These are phyloP conservation scores for Fusarium hostae DNA, from an alignment of 2,329 filamentous ascomycete genomes.

Conservation along the genomic window DNA sequence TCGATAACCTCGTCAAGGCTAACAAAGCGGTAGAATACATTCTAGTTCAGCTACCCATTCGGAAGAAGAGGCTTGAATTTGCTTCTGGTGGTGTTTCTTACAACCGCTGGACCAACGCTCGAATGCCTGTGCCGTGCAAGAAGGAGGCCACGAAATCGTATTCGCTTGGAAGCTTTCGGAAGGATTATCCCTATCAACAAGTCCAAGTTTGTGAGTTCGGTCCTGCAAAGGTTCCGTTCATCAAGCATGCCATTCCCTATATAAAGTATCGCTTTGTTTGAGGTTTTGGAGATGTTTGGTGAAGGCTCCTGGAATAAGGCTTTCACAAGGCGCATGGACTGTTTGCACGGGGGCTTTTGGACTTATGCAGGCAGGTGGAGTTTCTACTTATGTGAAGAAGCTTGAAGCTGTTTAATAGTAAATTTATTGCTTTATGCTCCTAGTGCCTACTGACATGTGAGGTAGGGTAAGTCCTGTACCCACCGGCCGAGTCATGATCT, in stretches of 20 bases:
- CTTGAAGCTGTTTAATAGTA: rapidly evolving
- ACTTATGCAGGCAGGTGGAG: too few species aligned
- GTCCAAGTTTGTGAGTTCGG: slow-evolving; percentile 17
- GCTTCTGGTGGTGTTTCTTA: background rate
- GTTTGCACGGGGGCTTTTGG: rapidly evolving
- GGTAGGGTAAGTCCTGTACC: rapidly evolving
- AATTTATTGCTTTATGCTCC: rapidly evolving
- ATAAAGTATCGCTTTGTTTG: background rate
- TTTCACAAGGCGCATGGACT: background rate
- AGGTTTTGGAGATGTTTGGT: rapidly evolving
- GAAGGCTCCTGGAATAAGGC: rapidly evolving
- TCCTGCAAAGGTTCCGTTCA: slow-evolving; percentile 5
- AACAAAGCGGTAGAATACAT: slow-evolving; percentile 13
- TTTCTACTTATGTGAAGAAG: rapidly evolving
- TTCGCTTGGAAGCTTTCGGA: background rate
- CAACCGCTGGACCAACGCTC: slow-evolving; percentile 11
- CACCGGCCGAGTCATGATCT: background rate
- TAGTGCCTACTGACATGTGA: rapidly evolving
- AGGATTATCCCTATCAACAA: background rate
- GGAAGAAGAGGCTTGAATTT: slow-evolving; percentile 17
- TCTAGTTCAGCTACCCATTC: slow-evolving; percentile 14
- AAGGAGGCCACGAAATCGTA: background rate
- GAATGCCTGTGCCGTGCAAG: slow-evolving; percentile 19
- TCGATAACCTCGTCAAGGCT: slow-evolving; percentile 22
- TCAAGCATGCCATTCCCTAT: background rate